Base-by-base conservation (phyloP, 2,329 filamentous ascomycete genomes). In the Stagonosporopsis cucurbitacearum region DNA sequence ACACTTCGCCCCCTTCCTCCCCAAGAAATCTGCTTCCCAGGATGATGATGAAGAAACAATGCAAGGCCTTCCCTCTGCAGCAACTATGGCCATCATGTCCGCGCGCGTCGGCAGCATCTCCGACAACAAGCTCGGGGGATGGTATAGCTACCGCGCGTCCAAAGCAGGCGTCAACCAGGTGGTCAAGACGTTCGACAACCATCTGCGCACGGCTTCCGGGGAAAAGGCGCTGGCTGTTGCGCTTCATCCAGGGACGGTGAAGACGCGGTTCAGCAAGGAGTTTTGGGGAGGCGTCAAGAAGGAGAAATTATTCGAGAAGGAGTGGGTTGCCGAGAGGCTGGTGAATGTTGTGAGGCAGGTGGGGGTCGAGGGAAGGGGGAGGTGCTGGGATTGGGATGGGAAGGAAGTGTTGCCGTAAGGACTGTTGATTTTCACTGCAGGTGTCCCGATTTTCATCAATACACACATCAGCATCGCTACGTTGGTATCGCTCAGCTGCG, bases 181-280 rank as follows among this genome's bases (percentile, higher is more conserved):
- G 12, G 85, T 85, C 7, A 90, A 87, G 75, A 88, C 84, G 6
- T 86, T 92, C 58, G 91, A 95, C 71, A 81, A 89, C 25, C 84
- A 87, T 68, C 75, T 95, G 28, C 75, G 75, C 32, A 78, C 81
- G 4, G 80, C 81, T 37, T 82, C 83, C 55, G 86, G 82, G 0
- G 82, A 84, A 0, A 86, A 84, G 47, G 89, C 88, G 0, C 79
- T 92, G 62, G 86, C 86, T 1, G 77, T 96, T 11, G 84, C 83
- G 9, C 82, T 95, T 68, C 91, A 95, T 75, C 91, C 91, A 1
- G 91, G 91, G 2, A 95, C 91, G 1, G 90, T 95, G 44, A 87
- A 83, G 78, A 95, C 91, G 46, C 87, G 83, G 9, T 77, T 96
- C 58, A 91, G 87, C 60, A 82, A 80, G 66, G 86, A 86, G 39